Evolutionary conservation across 1,139 yeast species (phyloP).

Genomic region (Saccharomyces hybrid): DNA sequence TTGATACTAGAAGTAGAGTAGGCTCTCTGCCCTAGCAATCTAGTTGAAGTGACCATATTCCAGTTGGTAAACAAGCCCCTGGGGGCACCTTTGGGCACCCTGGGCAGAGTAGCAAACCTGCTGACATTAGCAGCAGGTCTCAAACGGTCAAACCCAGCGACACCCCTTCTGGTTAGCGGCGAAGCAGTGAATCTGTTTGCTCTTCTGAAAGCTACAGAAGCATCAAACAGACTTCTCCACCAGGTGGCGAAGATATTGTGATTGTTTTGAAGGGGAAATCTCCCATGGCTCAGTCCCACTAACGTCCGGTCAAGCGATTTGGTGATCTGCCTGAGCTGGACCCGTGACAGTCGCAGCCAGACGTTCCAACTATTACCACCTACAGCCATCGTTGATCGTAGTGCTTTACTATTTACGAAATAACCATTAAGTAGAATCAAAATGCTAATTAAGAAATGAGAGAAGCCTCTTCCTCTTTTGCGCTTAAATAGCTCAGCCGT

Average conservation of each 20-base stretch:
- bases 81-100: constrained; percentile 14
- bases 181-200: not conserved
- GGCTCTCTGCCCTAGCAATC: constrained; percentile 7
- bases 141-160: constrained; percentile 1
- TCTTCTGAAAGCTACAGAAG: not conserved
- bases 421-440: not conserved
- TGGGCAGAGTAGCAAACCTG: constrained; percentile 3
- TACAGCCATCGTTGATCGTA: not conserved
- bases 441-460: not conserved
- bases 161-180: not conserved
- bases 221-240: not conserved
- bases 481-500: not conserved
- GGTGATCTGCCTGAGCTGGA: not conserved
- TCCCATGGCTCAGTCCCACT: constrained; percentile 4
- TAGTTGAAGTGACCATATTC: constrained; percentile 13
- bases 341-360: not conserved
- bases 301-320: not conserved
- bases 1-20: constrained; percentile 17
- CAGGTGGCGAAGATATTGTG: not conserved
- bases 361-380: not conserved
- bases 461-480: not conserved
- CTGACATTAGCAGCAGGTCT: constrained; percentile 1
- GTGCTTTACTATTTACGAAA: not conserved
- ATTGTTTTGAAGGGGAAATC: constrained; percentile 1
- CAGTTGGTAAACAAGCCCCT: constrained; percentile 18